phyloP scores from a whole-genome alignment of 1,284 basidiomycete genomes.

The Malassezia restricta region DNA sequence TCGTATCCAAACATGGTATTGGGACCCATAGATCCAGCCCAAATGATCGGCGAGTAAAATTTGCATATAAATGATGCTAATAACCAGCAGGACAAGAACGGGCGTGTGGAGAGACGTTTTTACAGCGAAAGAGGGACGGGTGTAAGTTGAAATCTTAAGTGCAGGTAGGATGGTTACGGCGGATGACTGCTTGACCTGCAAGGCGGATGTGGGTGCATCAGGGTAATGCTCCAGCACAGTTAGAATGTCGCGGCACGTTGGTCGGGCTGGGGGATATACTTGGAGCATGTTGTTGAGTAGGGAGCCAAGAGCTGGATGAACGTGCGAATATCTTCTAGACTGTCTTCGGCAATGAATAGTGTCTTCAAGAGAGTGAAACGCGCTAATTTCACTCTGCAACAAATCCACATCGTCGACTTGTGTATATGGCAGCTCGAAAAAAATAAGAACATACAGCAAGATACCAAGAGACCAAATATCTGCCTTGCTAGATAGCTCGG shows the following conservation, averaged over 20 bases:
- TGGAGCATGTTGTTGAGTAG: constrained; percentile 7
- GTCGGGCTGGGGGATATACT: constrained; percentile 1
- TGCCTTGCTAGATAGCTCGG: constrained; percentile 66
- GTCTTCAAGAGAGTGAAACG: constrained; percentile 49
- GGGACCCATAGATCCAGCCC: neutral
- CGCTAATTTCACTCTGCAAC: constrained; percentile 62
- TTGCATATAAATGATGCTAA: neutral
- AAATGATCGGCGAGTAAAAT: neutral
- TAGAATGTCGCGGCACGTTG: constrained; percentile 6
- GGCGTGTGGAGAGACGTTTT: neutral
- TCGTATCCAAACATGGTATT: neutral
- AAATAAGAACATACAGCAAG: constrained; percentile 79
- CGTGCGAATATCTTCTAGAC: neutral
- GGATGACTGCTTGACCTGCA: no score
- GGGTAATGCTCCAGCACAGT: neutral
- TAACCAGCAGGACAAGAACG: neutral
- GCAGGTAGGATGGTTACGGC: no score
- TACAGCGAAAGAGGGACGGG: neutral
- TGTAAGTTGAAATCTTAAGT: neutral
- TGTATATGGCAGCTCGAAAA: constrained; percentile 56
- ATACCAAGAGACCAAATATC: constrained; percentile 55
- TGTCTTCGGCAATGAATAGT: neutral
- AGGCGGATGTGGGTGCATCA: neutral
- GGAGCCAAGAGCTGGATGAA: constrained; percentile 4
- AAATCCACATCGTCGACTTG: constrained; percentile 53